Conservation (phyloP, 441 rosid species). For the Adansonia madagascariensis region DNA sequence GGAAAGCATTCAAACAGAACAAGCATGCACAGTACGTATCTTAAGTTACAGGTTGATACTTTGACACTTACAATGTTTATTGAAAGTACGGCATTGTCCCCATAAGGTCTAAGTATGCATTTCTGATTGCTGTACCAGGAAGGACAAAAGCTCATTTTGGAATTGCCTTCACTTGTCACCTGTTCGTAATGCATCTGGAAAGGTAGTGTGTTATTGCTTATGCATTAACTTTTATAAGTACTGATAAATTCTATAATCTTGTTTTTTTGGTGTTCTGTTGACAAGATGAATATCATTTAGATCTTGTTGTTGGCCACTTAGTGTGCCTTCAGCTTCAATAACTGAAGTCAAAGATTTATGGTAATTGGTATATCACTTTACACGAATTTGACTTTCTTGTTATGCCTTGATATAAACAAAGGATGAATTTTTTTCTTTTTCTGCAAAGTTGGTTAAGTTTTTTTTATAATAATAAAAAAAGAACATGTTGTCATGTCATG, state of each 20-base stretch:
- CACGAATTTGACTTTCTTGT: background rate
- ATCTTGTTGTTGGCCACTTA: slow-evolving; percentile 6
- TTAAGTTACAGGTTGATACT: slow-evolving; percentile 91
- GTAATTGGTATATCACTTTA: background rate
- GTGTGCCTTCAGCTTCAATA: background rate
- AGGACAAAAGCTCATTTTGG: slow-evolving; percentile 78
- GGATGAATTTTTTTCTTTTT: background rate
- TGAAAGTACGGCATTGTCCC: slow-evolving; percentile 18
- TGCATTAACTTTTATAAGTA: slow-evolving; percentile 11
- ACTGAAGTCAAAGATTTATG: slow-evolving; percentile 5
- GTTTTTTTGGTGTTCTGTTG: background rate
- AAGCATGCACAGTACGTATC: slow-evolving; percentile 89
- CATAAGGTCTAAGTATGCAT: slow-evolving; percentile 25
- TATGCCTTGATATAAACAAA: background rate
- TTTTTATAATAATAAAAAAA: background rate
- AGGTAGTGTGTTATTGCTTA: slow-evolving; percentile 49
- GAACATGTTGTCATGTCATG: background rate
- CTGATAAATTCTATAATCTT: background rate
- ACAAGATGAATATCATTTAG: background rate
- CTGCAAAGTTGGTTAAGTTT: background rate
- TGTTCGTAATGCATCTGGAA: slow-evolving; percentile 87
- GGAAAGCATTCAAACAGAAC: slow-evolving; percentile 60
- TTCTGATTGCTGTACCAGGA: slow-evolving; percentile 54
- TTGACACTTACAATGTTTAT: slow-evolving; percentile 31
- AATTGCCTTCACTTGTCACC: slow-evolving; percentile 90